Evolutionary conservation across 139 green algal species (phyloP).

Genomic region (Auxenochlorella pyrenoidosa): DNA sequence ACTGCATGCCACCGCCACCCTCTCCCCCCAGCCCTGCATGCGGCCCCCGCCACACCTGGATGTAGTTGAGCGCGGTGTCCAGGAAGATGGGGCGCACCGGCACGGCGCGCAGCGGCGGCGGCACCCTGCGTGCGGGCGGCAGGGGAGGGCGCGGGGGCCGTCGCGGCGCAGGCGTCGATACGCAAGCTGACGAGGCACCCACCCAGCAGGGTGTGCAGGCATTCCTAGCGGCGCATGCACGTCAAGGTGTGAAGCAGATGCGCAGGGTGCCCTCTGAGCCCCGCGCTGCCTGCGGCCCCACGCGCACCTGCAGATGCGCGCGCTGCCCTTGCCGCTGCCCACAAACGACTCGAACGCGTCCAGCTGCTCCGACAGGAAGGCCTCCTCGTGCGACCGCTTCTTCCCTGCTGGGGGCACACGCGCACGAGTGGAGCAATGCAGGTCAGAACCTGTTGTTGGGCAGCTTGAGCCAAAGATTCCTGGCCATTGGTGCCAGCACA

Average conservation of each 20-base stretch:
- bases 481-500: no score
- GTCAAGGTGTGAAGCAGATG: neutral
- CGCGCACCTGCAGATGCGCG: conserved; percentile 27
- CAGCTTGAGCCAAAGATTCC: no score
- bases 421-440: neutral
- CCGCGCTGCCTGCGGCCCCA: neutral
- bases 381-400: conserved; percentile 28
- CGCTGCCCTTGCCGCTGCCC: conserved; percentile 25
- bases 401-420: neutral
- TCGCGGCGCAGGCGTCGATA: neutral
- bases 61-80: conserved; percentile 76
- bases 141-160: neutral
- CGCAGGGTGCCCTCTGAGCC: no score
- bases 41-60: conserved; percentile 34
- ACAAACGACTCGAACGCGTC: conserved; percentile 61
- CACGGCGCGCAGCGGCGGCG: conserved; percentile 60
- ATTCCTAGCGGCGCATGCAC: neutral
- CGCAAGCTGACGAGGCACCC: no score
- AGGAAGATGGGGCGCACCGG: conserved; percentile 85
- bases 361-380: conserved; percentile 69
- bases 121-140: conserved; percentile 32
- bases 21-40: no score
- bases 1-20: no score
- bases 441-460: no score
- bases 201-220: neutral